Conservation (phyloP, 495 filamentous ascomycete genomes). For the Aspergillus carlsbadensis region DNA sequence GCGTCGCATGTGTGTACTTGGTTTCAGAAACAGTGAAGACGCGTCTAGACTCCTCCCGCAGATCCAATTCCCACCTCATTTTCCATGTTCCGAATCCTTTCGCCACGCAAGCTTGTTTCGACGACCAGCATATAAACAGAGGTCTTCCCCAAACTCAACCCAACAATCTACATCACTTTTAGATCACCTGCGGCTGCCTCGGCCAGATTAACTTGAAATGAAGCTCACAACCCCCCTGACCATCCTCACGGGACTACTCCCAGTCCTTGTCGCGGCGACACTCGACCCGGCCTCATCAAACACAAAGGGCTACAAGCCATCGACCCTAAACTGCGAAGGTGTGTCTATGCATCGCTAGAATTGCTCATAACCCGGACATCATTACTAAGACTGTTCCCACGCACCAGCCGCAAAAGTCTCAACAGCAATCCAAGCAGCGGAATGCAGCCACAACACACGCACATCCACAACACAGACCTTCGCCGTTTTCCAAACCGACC, state of each 20-base stretch:
- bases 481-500: slow-evolving; percentile 35
- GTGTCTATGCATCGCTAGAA: no score
- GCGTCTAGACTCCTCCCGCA: no score
- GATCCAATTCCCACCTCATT: no score
- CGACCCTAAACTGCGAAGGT: slow-evolving; percentile 25
- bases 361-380: background rate
- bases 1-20: background rate
- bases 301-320: slow-evolving; percentile 32
- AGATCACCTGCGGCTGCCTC: no score
- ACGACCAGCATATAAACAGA: no score
- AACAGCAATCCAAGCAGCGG: slow-evolving; percentile 38
- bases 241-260: slow-evolving; percentile 12
- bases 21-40: background rate
- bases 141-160: no score
- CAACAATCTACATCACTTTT: no score
- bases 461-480: slow-evolving; percentile 35
- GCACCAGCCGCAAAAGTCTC: slow-evolving; percentile 31
- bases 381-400: background rate
- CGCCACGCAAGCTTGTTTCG: no score
- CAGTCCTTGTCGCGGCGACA: slow-evolving; percentile 23
- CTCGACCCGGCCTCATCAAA: slow-evolving; percentile 29
- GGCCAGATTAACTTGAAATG: slow-evolving; percentile 18
- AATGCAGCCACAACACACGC: slow-evolving; percentile 41
- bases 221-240: slow-evolving; percentile 17
- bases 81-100: no score